phyloP scores from a whole-genome alignment of 345 rosid genomes.

The Arabidopsis thaliana region DNA sequence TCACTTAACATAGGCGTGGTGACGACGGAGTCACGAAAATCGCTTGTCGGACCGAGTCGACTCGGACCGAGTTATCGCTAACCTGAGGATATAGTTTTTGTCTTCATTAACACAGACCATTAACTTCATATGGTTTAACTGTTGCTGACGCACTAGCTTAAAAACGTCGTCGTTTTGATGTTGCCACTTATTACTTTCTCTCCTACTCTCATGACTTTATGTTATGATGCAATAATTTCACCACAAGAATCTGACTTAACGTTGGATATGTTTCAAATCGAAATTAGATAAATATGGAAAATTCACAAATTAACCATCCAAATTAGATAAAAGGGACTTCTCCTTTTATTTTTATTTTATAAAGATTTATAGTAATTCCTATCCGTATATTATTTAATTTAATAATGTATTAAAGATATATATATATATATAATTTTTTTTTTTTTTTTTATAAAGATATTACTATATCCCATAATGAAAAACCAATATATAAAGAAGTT shows the following conservation, averaged over 20 bases:
- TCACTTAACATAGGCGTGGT: constrained; percentile 22
- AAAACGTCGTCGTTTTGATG: constrained; percentile 17
- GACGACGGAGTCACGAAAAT: constrained; percentile 26
- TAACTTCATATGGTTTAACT: neutral
- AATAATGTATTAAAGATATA: no score
- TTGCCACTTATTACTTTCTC: neutral
- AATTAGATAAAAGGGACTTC: no score
- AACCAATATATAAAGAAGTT: neutral
- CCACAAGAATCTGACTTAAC: no score
- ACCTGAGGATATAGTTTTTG: neutral
- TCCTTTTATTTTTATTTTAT: no score
- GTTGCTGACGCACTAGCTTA: neutral
- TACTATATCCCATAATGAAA: neutral
- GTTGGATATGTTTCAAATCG: no score
- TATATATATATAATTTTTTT: no score
- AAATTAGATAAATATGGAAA: no score
- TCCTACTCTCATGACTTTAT: neutral
- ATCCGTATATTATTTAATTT: no score
- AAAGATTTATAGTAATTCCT: no score
- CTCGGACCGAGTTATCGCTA: constrained; percentile 34
- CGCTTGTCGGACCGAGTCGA: constrained; percentile 38
- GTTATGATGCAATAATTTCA: no score
- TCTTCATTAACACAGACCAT: neutral
- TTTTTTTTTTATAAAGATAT: no score
- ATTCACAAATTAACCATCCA: no score